Conservation (phyloP, 164 flowering plant genomes). For the Taxillus chinensis region DNA sequence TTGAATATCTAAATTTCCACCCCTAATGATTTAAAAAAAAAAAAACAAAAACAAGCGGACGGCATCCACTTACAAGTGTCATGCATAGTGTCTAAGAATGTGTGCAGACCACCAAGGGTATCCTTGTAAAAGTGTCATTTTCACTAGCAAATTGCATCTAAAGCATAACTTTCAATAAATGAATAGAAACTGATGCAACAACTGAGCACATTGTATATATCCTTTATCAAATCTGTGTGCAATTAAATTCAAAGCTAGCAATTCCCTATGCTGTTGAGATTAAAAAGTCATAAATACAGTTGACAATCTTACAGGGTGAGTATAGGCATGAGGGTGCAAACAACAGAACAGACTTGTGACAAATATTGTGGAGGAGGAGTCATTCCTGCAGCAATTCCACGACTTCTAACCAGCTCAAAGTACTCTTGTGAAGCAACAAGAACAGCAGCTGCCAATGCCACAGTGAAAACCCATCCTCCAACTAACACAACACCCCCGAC, state of each 20-base stretch:
- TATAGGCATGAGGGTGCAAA: slow-evolving; percentile 81
- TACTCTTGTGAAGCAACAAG: slow-evolving; percentile 78
- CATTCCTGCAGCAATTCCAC: slow-evolving; percentile 85
- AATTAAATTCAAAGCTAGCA: not conserved
- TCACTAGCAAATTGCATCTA: too few relatives aligned
- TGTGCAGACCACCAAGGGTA: too few relatives aligned
- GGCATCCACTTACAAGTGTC: too few relatives aligned
- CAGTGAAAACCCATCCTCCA: slow-evolving; percentile 71
- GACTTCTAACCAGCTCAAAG: slow-evolving; percentile 85
- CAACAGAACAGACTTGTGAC: slow-evolving; percentile 84
- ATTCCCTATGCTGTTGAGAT: not conserved
- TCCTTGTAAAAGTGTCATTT: too few relatives aligned
- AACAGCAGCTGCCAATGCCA: slow-evolving; percentile 57
- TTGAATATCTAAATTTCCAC: too few relatives aligned
- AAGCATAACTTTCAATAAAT: too few relatives aligned
- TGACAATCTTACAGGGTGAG: slow-evolving; percentile 61
- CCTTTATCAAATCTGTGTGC: not conserved
- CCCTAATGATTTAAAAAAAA: too few relatives aligned
- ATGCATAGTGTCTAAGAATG: too few relatives aligned
- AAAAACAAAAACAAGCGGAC: too few relatives aligned
- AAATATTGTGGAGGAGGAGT: slow-evolving; percentile 98
- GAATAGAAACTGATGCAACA: too few relatives aligned
- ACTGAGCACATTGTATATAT: too few relatives aligned
- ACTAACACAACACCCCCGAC: slow-evolving; percentile 47
- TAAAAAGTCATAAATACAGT: not conserved